These are phyloP conservation scores for Didymella exigua DNA, from an alignment of 2,329 filamentous ascomycete species.

Conservation along the genomic window DNA sequence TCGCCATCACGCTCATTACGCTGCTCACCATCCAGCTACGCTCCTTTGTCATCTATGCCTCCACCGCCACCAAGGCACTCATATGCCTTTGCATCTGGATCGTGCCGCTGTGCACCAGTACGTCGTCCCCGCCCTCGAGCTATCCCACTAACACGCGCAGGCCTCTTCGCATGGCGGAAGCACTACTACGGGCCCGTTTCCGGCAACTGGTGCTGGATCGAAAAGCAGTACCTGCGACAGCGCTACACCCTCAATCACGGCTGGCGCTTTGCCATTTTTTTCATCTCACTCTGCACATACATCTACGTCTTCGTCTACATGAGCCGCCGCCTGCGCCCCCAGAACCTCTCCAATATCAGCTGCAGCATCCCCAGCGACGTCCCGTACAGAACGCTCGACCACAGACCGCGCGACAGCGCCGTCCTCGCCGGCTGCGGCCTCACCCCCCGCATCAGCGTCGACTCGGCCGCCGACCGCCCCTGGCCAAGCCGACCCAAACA, in stretches of 20 bases:
- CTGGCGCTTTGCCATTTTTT: conserved; percentile 54
- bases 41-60: conserved; percentile 41
- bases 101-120: conserved; percentile 49
- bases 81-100: conserved; percentile 52
- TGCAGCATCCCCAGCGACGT: conserved; percentile 4
- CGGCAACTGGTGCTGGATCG: conserved; percentile 59
- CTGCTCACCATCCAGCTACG: conserved; percentile 49
- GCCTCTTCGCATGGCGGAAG: conserved; percentile 11
- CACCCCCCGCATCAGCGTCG: conserved; percentile 8
- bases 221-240: conserved; percentile 44
- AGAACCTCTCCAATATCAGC: conserved; percentile 8
- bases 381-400: background rate
- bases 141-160: conserved; percentile 2
- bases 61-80: conserved; percentile 35
- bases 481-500: background rate
- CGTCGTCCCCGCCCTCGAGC: too few relatives aligned
- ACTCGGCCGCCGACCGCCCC: background rate
- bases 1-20: conserved; percentile 54
- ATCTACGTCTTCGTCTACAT: conserved; percentile 51
- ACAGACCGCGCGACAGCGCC: conserved; percentile 1
- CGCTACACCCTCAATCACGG: conserved; percentile 55
- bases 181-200: conserved; percentile 45
- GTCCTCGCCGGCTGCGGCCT: conserved; percentile 11
- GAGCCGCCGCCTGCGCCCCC: conserved; percentile 17
- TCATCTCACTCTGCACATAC: conserved; percentile 51